phyloP scores from a whole-genome alignment of 352 stramenopile genomes.

The Blastocystis sp. region DNA sequence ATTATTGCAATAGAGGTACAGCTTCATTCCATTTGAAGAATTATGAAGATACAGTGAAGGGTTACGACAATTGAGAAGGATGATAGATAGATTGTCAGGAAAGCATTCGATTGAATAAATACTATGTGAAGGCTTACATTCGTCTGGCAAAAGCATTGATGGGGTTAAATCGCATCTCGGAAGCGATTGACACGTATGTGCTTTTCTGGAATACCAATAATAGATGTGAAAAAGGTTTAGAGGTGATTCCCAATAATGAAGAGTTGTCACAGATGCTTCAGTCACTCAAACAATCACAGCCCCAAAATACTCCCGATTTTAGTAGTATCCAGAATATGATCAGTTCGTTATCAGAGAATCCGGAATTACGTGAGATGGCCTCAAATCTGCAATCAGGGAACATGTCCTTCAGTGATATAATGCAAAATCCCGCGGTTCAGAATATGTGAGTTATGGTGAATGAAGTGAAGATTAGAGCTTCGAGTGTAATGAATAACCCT shows the following conservation, averaged over 20 bases:
- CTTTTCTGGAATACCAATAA: not conserved
- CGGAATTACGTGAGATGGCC: not conserved
- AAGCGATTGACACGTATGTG: not conserved
- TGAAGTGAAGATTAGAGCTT: not conserved
- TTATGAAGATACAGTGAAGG: constrained; percentile 1
- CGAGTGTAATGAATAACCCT: not conserved
- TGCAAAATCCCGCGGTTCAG: constrained; percentile 23
- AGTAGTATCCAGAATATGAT: constrained; percentile 13
- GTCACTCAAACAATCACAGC: not conserved
- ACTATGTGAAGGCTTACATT: constrained; percentile 30
- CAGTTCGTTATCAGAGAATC: not conserved
- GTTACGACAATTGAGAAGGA: not conserved
- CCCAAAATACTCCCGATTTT: too few species aligned
- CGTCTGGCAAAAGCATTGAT: not conserved
- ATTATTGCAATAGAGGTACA: constrained; percentile 24
- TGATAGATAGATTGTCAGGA: constrained; percentile 40
- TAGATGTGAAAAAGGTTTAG: constrained; percentile 8
- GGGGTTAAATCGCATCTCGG: not conserved
- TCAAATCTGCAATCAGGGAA: not conserved
- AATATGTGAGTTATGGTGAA: not conserved
- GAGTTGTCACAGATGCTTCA: not conserved
- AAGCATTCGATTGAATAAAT: not conserved
- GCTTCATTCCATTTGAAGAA: constrained; percentile 44
- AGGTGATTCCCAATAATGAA: not conserved
- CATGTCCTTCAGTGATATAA: not conserved